These are phyloP conservation scores for Pleurotus tuoliensis DNA, from an alignment of 768 basidiomycete genomes.

Conservation along the genomic window DNA sequence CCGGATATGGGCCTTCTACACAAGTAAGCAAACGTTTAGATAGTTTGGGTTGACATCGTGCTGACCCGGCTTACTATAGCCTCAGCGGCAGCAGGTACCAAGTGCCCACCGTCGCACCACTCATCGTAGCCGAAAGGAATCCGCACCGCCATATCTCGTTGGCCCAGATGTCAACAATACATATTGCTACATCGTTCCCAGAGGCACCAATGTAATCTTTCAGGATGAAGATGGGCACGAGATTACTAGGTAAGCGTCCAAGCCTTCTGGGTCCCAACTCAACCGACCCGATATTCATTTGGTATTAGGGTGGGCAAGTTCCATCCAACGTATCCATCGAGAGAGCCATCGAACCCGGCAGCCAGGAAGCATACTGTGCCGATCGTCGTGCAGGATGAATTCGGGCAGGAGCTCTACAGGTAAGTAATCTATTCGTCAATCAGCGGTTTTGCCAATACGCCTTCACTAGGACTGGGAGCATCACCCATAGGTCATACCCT, in stretches of 20 bases:
- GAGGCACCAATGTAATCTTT: conserved; percentile 62
- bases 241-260: conserved; percentile 47
- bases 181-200: conserved; percentile 61
- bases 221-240: conserved; percentile 63
- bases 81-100: neutral
- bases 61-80: too few relatives aligned
- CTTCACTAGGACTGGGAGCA: conserved; percentile 14
- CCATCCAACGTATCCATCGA: conserved; percentile 1
- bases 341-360: conserved; percentile 15
- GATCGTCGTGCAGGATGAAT: conserved; percentile 55
- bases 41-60: neutral
- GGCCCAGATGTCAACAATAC: conserved; percentile 9
- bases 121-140: neutral
- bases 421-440: conserved; percentile 16
- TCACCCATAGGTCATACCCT: neutral
- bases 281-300: neutral
- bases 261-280: neutral
- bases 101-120: neutral
- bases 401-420: conserved; percentile 58
- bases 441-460: neutral
- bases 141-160: neutral
- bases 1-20: neutral
- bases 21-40: neutral
- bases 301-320: conserved; percentile 50
- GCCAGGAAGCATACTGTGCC: conserved; percentile 29